Conservation (phyloP, 768 basidiomycete species). For the Boletus subparvulus region DNA sequence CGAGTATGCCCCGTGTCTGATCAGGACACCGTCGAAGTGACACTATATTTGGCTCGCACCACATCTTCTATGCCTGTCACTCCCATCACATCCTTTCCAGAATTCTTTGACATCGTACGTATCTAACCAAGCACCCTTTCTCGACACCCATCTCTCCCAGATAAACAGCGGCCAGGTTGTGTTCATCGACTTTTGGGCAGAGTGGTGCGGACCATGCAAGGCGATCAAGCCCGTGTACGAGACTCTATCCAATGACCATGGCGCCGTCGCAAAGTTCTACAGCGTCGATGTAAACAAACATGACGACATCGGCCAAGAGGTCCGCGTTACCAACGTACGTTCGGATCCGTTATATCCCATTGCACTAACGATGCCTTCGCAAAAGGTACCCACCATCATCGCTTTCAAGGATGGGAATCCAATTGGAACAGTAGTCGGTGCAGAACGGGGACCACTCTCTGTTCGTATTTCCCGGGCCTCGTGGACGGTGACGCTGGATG, state of each 20-base stretch:
- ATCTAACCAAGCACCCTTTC: neutral
- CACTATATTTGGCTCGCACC: neutral
- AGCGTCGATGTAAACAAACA: conserved; percentile 36
- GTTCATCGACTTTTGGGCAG: conserved; percentile 14
- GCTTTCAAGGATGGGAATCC: neutral
- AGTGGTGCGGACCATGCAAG: conserved; percentile 7
- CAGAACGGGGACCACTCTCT: neutral
- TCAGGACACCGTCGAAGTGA: neutral
- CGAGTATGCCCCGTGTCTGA: neutral
- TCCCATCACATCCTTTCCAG: neutral
- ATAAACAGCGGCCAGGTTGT: neutral
- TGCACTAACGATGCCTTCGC: neutral
- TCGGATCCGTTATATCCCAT: neutral
- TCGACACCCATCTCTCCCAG: neutral
- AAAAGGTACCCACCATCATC: conserved; percentile 1
- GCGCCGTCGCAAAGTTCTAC: conserved; percentile 1
- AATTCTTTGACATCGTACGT: conserved; percentile 1
- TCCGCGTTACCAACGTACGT: conserved; percentile 1
- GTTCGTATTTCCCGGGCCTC: neutral
- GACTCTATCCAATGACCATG: conserved; percentile 1
- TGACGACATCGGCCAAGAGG: conserved; percentile 5
- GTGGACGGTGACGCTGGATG: too few species aligned
- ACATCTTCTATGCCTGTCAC: conserved; percentile 1
- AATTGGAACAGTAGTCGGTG: neutral
- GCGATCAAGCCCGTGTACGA: conserved; percentile 8